Evolutionary conservation across 2,329 filamentous ascomycete species (phyloP).

Genomic region (Claviceps pazoutovae): DNA sequence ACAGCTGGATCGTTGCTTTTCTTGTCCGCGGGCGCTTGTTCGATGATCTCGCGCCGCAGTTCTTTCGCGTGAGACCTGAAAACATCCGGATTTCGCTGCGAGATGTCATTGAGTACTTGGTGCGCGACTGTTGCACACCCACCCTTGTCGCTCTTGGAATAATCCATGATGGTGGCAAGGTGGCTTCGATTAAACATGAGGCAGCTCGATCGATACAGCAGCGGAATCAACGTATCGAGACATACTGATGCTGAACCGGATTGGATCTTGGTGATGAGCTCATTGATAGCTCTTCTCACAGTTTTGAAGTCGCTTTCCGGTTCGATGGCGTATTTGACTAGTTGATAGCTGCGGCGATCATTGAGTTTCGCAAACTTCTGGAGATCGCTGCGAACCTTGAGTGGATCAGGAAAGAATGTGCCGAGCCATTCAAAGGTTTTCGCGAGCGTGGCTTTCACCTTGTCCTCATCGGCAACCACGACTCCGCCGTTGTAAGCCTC

Average conservation of each 20-base stretch:
- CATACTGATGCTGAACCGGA: slow-evolving; percentile 48
- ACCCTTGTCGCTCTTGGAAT: slow-evolving; percentile 70
- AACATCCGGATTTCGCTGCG: slow-evolving; percentile 72
- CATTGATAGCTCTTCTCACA: slow-evolving; percentile 78
- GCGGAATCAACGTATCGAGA: slow-evolving; percentile 65
- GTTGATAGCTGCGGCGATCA: slow-evolving; percentile 77
- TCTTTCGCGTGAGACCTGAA: slow-evolving; percentile 89
- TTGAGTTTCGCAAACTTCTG: slow-evolving; percentile 85
- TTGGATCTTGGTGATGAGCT: slow-evolving; percentile 71
- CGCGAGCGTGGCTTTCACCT: slow-evolving; percentile 55
- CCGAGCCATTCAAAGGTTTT: slow-evolving; percentile 60
- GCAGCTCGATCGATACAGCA: slow-evolving; percentile 72
- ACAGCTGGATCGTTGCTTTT: slow-evolving; percentile 56
- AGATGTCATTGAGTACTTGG: slow-evolving; percentile 84
- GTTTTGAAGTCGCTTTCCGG: slow-evolving; percentile 85
- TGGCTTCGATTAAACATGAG: slow-evolving; percentile 92
- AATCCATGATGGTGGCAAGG: slow-evolving; percentile 77
- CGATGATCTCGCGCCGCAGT: slow-evolving; percentile 72
- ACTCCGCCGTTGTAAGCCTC: slow-evolving; percentile 84
- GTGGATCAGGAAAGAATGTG: slow-evolving; percentile 61
- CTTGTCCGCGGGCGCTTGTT: slow-evolving; percentile 59
- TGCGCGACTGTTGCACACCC: slow-evolving; percentile 68
- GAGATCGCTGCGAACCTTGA: slow-evolving; percentile 60
- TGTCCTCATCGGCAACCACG: slow-evolving; percentile 55
- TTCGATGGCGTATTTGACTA: slow-evolving; percentile 74